A percentile compares a stretch with the other conserved stretches of the same genome.
Evolutionary conservation across 1,284 basidiomycete genomes (phyloP).

Genomic region (Sporisorium scitamineum): DNA sequence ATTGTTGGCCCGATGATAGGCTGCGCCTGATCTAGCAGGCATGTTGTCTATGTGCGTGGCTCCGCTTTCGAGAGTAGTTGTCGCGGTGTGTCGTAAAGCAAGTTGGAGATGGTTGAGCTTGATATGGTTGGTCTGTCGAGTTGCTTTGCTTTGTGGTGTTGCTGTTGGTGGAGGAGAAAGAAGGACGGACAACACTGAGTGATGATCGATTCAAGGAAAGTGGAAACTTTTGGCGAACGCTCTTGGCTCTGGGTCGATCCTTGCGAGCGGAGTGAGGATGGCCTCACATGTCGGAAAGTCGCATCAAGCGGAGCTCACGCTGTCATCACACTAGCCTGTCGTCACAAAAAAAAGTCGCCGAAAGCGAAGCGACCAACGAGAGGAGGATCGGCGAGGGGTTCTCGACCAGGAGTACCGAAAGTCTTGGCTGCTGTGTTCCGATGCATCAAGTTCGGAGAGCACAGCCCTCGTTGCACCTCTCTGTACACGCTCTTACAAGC

Average conservation of each 20-base stretch:
- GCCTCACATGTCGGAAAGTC: background rate
- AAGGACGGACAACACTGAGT: background rate
- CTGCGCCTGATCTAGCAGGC: constrained; percentile 26
- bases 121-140: background rate
- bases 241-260: background rate
- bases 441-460: constrained; percentile 1
- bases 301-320: background rate
- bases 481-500: background rate
- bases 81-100: background rate
- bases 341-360: constrained; percentile 18
- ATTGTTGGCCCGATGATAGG: constrained; percentile 44
- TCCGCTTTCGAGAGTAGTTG: background rate
- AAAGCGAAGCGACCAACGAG: background rate
- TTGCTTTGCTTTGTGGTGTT: background rate
- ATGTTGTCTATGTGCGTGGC: constrained; percentile 11
- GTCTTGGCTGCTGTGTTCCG: constrained; percentile 32
- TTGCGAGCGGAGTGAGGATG: background rate
- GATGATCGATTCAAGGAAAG: background rate
- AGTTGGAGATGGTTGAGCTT: background rate
- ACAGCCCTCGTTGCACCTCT: constrained; percentile 14
- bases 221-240: no score
- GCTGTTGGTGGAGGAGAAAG: constrained; percentile 20
- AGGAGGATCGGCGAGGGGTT: constrained; percentile 38
- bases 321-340: background rate
- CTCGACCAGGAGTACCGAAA: constrained; percentile 13